Conservation (phyloP, 2,329 filamentous ascomycete genomes). For the Fusarium sp. region DNA sequence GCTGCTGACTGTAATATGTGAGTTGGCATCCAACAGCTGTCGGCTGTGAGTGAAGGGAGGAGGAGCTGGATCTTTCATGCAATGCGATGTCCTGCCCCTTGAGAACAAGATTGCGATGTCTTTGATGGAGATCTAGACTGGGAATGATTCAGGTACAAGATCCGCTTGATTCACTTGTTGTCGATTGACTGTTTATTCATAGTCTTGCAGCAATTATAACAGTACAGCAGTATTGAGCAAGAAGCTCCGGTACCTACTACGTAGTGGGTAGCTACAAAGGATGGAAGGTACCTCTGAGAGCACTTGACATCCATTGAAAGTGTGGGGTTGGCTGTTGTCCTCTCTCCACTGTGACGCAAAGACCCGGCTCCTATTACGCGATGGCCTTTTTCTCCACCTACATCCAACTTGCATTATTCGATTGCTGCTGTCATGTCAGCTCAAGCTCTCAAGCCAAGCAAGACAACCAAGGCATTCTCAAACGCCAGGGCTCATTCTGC, state of each 20-base stretch:
- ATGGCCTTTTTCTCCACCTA: constrained; percentile 4
- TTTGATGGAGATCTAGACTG: background rate
- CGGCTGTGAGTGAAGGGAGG: background rate
- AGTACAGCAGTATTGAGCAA: background rate
- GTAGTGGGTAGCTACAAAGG: background rate
- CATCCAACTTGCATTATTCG: background rate
- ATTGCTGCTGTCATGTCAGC: background rate
- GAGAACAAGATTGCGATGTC: background rate
- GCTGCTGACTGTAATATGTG: background rate
- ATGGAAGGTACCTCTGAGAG: background rate
- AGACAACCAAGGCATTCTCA: background rate
- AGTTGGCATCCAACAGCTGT: constrained; percentile 3
- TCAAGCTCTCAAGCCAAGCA: background rate
- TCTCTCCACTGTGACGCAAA: constrained; percentile 37
- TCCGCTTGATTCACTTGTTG: background rate
- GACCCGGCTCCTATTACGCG: constrained; percentile 31
- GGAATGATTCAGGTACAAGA: background rate
- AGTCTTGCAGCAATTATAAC: background rate
- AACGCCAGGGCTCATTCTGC: background rate
- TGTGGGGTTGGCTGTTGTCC: constrained; percentile 1
- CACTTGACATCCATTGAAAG: background rate
- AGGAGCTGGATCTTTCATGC: background rate
- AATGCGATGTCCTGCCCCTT: background rate
- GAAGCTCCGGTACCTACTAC: background rate
- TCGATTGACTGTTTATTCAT: background rate